Percentiles rank a stretch among this genome's conserved stretches.
Evolutionary conservation across 352 stramenopile genomes (phyloP).

Genomic region (Plasmopara viticola): DNA sequence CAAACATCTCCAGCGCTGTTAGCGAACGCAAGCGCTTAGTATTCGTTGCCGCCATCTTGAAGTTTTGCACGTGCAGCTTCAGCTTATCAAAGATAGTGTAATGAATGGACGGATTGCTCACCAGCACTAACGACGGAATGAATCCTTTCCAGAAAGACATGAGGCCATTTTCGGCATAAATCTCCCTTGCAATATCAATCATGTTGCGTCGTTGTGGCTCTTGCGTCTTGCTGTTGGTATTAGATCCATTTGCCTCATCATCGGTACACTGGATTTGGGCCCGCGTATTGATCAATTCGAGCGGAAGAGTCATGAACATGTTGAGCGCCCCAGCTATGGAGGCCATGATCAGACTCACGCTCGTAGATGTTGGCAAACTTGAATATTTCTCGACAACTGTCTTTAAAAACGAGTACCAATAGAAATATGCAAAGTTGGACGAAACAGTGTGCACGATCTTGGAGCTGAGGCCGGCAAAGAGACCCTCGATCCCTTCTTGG

Average conservation of each 20-base stretch:
- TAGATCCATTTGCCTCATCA: slow-evolving; percentile 32
- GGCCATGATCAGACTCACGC: slow-evolving; percentile 70
- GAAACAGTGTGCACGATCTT: slow-evolving; percentile 72
- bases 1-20: slow-evolving; percentile 69
- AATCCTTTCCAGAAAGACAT: slow-evolving; percentile 86
- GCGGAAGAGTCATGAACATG: slow-evolving; percentile 80
- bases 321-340: slow-evolving; percentile 78
- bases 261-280: slow-evolving; percentile 63
- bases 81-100: slow-evolving; percentile 86
- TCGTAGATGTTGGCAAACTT: slow-evolving; percentile 42
- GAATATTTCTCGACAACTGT: slow-evolving; percentile 45
- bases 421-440: slow-evolving; percentile 83
- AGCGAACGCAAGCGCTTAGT: slow-evolving; percentile 39
- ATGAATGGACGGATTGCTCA: slow-evolving; percentile 87
- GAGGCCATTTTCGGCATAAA: slow-evolving; percentile 65
- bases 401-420: slow-evolving; percentile 83
- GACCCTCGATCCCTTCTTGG: slow-evolving; percentile 48
- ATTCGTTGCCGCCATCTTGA: slow-evolving; percentile 38
- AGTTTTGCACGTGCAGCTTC: slow-evolving; percentile 58
- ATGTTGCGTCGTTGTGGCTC: slow-evolving; percentile 33
- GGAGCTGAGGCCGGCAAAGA: slow-evolving; percentile 65
- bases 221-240: slow-evolving; percentile 26
- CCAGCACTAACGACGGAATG: slow-evolving; percentile 80
- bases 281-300: slow-evolving; percentile 85
- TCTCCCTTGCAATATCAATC: slow-evolving; percentile 41